These are phyloP conservation scores for Botrytis tulipae DNA, from an alignment of 2,329 filamentous ascomycete genomes.

Conservation along the genomic window DNA sequence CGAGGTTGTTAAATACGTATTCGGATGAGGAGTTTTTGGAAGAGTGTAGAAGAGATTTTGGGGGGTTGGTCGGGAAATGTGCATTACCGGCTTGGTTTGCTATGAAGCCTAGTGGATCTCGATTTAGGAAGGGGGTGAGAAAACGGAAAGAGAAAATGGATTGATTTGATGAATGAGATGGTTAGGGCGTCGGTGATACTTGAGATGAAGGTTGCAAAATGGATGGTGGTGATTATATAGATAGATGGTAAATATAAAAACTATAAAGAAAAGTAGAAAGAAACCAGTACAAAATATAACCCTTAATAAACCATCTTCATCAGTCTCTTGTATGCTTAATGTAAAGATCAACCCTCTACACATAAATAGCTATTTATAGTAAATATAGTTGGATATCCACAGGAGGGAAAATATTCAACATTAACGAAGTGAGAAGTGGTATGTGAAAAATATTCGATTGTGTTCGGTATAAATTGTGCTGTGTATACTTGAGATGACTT, in stretches of 20 bases:
- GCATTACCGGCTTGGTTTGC: slow-evolving; percentile 19
- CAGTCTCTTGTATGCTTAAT: background rate
- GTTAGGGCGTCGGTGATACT: too few relatives aligned
- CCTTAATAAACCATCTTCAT: fast-evolving
- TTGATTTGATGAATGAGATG: background rate
- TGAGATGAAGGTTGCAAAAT: background rate
- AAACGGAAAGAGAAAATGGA: background rate
- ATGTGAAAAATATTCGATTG: too few relatives aligned
- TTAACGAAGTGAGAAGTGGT: too few relatives aligned
- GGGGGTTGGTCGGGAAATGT: slow-evolving; percentile 9
- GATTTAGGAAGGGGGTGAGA: background rate
- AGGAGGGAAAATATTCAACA: too few relatives aligned
- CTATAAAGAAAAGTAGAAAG: background rate
- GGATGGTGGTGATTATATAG: background rate
- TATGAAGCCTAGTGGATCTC: background rate
- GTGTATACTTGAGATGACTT: too few relatives aligned
- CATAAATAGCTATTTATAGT: background rate
- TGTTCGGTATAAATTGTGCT: too few relatives aligned
- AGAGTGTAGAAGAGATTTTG: slow-evolving; percentile 5
- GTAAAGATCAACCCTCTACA: background rate
- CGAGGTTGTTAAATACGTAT: slow-evolving; percentile 11
- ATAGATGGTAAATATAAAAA: background rate
- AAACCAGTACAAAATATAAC: background rate
- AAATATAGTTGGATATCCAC: too few relatives aligned
- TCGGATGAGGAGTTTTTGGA: slow-evolving; percentile 15